phyloP scores from a whole-genome alignment of 148 eudicot genomes.

The Beta vulgaris region DNA sequence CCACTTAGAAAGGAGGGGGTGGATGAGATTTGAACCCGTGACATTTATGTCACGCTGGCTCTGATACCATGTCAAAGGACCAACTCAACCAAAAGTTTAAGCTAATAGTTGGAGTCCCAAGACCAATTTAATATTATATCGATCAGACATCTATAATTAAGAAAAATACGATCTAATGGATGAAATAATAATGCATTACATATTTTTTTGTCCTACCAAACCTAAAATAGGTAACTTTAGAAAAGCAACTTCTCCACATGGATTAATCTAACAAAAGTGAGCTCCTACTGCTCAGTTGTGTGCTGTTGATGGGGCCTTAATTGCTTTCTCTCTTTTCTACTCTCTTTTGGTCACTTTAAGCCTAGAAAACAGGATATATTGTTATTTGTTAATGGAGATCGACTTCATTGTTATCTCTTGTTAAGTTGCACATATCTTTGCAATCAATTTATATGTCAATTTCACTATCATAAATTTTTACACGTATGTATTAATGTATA shows the following conservation, averaged over 20 bases:
- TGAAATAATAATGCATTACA: too few relatives aligned
- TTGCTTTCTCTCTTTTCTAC: slow-evolving; percentile 11
- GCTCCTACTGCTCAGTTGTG: slow-evolving; percentile 10
- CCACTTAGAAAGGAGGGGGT: too few relatives aligned
- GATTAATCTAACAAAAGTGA: neutral
- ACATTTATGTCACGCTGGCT: too few relatives aligned
- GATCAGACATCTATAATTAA: too few relatives aligned
- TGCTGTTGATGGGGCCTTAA: slow-evolving; percentile 14
- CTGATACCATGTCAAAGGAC: too few relatives aligned
- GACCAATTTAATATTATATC: too few relatives aligned
- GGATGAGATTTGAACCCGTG: too few relatives aligned
- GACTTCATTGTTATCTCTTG: slow-evolving; percentile 2
- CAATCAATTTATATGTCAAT: neutral
- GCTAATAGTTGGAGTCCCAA: too few relatives aligned
- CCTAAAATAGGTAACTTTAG: slow-evolving; percentile 14
- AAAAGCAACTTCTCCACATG: slow-evolving; percentile 6
- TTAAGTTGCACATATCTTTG: neutral
- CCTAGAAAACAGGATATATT: slow-evolving; percentile 12
- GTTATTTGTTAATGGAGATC: slow-evolving; percentile 22
- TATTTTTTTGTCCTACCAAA: neutral
- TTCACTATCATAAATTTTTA: neutral
- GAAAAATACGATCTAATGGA: too few relatives aligned
- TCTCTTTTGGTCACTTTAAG: slow-evolving; percentile 21
- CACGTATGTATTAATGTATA: too few relatives aligned
- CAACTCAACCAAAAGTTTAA: too few relatives aligned